phyloP scores from a whole-genome alignment of 257 asterid genomes.

The Anisodus acutangulus region DNA sequence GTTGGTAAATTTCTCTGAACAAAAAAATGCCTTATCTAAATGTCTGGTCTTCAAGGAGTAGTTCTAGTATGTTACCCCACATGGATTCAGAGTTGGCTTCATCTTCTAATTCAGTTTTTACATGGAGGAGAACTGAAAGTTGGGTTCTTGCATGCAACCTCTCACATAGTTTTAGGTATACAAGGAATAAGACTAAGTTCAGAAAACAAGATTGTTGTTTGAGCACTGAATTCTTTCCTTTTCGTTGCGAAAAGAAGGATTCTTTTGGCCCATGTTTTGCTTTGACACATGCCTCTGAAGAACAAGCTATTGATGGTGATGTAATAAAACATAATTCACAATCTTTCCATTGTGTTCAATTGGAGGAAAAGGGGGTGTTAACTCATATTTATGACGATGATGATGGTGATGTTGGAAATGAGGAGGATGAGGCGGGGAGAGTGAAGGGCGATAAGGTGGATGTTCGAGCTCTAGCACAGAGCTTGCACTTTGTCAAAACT shows the following conservation, averaged over 20 bases:
- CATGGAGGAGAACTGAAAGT: constrained; percentile 49
- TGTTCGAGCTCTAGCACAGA: constrained; percentile 66
- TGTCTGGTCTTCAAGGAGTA: constrained; percentile 60
- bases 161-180: constrained; percentile 30
- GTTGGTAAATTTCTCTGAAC: constrained; percentile 30
- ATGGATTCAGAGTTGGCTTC: constrained; percentile 49
- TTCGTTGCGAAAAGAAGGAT: constrained; percentile 38
- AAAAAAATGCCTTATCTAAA: constrained; percentile 69
- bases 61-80: constrained; percentile 46
- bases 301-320: constrained; percentile 45
- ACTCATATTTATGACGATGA: neutral
- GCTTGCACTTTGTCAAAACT: constrained; percentile 52
- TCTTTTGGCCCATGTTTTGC: constrained; percentile 51
- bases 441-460: constrained; percentile 46
- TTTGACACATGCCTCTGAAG: constrained; percentile 58
- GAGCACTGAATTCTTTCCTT: constrained; percentile 27
- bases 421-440: constrained; percentile 34
- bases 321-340: constrained; percentile 38
- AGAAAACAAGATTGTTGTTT: constrained; percentile 32
- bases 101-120: constrained; percentile 37
- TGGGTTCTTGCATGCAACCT: constrained; percentile 35
- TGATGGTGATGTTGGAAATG: neutral
- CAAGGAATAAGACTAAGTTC: constrained; percentile 31
- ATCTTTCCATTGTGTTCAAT: constrained; percentile 18
- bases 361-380: constrained; percentile 31